Percentiles rank a stretch among this genome's conserved stretches.
These are phyloP conservation scores for Penicillium palitans DNA, from an alignment of 2,329 filamentous ascomycete genomes.

Conservation along the genomic window DNA sequence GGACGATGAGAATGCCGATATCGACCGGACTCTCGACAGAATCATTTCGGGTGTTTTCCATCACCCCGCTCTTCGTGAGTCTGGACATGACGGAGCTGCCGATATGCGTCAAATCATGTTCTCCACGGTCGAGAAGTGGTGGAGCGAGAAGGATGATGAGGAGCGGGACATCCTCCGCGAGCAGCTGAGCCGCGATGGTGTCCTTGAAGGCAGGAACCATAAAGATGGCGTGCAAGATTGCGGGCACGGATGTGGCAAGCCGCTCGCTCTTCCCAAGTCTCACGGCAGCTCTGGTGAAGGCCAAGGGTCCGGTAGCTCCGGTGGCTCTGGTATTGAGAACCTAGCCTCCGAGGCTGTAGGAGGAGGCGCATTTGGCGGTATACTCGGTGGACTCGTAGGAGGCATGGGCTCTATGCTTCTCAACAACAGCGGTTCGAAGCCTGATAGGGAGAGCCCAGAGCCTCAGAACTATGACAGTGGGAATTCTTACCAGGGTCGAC, in stretches of 20 bases:
- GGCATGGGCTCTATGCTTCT: constrained; percentile 62
- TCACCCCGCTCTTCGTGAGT: constrained; percentile 75
- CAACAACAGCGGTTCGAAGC: constrained; percentile 46
- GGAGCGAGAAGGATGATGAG: constrained; percentile 64
- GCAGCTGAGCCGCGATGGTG: constrained; percentile 76
- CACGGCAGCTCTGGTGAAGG: constrained; percentile 26
- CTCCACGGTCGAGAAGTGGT: constrained; percentile 78
- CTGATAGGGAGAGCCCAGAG: constrained; percentile 15
- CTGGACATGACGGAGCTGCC: constrained; percentile 66
- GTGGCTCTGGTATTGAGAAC: constrained; percentile 46
- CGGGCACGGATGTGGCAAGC: constrained; percentile 82
- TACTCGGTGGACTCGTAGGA: constrained; percentile 68
- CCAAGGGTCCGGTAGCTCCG: constrained; percentile 24
- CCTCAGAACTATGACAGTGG: constrained; percentile 10
- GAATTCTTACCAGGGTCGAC: constrained; percentile 8
- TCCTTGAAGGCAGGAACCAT: constrained; percentile 77
- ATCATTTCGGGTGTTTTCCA: constrained; percentile 84
- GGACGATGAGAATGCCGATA: constrained; percentile 72
- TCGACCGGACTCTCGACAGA: constrained; percentile 68
- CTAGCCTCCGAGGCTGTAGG: constrained; percentile 61
- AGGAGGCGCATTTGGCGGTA: constrained; percentile 65
- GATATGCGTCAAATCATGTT: constrained; percentile 80
- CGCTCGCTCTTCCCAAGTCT: constrained; percentile 70
- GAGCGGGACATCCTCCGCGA: constrained; percentile 68
- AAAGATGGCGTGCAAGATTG: constrained; percentile 80